Percentiles rank a stretch among this genome's conserved stretches.
phyloP scores from a whole-genome alignment of 768 basidiomycete species.

The Roridomyces roridus region DNA sequence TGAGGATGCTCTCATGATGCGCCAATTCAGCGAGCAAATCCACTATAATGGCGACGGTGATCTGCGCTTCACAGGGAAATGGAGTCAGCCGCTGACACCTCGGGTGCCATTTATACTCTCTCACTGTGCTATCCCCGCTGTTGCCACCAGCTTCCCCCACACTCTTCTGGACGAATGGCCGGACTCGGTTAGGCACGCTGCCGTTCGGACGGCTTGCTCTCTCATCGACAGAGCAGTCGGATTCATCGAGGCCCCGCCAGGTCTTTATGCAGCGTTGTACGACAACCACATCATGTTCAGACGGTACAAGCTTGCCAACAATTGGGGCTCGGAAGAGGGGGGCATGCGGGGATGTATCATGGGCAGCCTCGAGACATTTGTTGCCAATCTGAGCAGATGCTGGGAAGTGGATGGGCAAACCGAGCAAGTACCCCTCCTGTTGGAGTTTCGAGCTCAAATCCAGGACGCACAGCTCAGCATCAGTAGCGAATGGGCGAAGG shows the following conservation, averaged over 20 bases:
- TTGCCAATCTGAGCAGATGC: slow-evolving; percentile 2
- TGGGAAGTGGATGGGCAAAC: slow-evolving; percentile 9
- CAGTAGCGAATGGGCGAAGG: neutral
- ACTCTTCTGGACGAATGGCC: neutral
- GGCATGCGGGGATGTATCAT: slow-evolving; percentile 26
- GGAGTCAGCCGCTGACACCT: neutral
- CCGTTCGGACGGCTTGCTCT: neutral
- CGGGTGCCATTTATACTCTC: neutral
- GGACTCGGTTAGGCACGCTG: neutral
- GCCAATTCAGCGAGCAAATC: too few species aligned
- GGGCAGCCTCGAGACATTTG: slow-evolving; percentile 19
- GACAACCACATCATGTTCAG: slow-evolving; percentile 3
- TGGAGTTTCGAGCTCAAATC: neutral
- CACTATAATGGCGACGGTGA: neutral
- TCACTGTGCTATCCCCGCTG: neutral
- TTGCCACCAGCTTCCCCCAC: slow-evolving; percentile 5
- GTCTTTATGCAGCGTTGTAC: neutral
- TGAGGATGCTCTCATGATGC: too few species aligned
- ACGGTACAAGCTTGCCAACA: slow-evolving; percentile 23
- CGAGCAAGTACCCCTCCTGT: slow-evolving; percentile 18
- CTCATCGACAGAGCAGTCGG: neutral
- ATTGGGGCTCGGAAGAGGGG: slow-evolving; percentile 27
- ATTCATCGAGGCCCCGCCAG: neutral
- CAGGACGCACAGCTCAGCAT: neutral
- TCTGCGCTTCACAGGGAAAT: neutral